phyloP scores from a whole-genome alignment of 345 rosid genomes.

The Odontarrhena argentea region DNA sequence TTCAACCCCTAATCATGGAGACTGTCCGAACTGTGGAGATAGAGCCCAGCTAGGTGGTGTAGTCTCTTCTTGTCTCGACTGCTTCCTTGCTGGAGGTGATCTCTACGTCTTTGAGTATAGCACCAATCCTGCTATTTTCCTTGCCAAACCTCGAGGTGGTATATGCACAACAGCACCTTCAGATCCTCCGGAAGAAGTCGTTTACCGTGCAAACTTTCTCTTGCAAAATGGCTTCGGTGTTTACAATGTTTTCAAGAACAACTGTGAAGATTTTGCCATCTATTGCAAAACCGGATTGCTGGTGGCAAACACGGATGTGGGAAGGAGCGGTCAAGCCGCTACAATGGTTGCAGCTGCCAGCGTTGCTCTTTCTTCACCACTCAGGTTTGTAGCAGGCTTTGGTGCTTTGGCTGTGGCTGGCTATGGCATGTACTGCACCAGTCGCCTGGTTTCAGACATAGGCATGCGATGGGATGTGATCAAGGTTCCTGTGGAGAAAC shows the following conservation, averaged over 20 bases:
- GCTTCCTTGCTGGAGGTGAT: conserved; percentile 71
- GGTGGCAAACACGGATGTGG: conserved; percentile 58
- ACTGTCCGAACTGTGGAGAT: conserved; percentile 66
- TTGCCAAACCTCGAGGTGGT: conserved; percentile 80
- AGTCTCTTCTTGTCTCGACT: conserved; percentile 67
- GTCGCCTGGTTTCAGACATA: conserved; percentile 60
- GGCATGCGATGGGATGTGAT: conserved; percentile 70
- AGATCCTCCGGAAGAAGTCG: conserved; percentile 62
- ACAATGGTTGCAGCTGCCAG: conserved; percentile 57
- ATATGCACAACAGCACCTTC: conserved; percentile 67
- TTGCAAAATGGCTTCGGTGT: conserved; percentile 74
- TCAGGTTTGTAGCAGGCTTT: conserved; percentile 60
- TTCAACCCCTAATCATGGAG: conserved; percentile 46
- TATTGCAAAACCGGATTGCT: conserved; percentile 83
- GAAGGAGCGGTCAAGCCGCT: conserved; percentile 81
- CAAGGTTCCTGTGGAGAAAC: conserved; percentile 45
- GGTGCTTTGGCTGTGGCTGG: conserved; percentile 61
- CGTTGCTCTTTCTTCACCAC: conserved; percentile 56
- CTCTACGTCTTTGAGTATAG: conserved; percentile 67
- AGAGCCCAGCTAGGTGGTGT: conserved; percentile 59
- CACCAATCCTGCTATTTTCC: conserved; percentile 54
- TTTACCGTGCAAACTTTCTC: conserved; percentile 68
- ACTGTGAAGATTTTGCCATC: conserved; percentile 85
- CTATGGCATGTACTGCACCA: conserved; percentile 35
- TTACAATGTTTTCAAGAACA: conserved; percentile 73